Conservation (phyloP, 192 early-diverging fungal species). For the Mortierella claussenii region DNA sequence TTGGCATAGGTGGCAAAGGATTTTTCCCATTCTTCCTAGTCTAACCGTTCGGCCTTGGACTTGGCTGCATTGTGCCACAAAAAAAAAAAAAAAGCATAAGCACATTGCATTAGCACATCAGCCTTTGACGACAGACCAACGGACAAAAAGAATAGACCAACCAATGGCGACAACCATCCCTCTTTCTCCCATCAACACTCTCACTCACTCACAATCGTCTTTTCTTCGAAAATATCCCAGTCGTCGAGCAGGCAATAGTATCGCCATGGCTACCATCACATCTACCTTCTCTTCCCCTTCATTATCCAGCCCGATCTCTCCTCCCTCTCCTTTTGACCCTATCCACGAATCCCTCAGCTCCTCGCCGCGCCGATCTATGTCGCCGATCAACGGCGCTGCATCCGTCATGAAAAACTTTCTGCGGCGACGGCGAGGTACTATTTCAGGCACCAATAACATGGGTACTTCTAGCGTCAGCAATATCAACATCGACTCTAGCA, state of each 20-base stretch:
- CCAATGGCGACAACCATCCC: not conserved
- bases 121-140: not conserved
- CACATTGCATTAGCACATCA: not conserved
- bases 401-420: conserved; percentile 27
- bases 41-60: too few relatives aligned
- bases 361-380: conserved; percentile 18
- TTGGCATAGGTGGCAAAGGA: too few relatives aligned
- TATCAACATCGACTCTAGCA: not conserved
- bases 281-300: not conserved
- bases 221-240: not conserved
- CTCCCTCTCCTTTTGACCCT: not conserved
- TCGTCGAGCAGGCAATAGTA: not conserved
- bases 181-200: not conserved
- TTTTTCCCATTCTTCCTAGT: too few relatives aligned
- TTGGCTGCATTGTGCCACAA: not conserved
- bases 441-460: not conserved
- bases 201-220: not conserved
- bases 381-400: conserved; percentile 20
- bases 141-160: not conserved
- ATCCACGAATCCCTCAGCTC: not conserved
- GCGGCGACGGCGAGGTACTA: conserved; percentile 5
- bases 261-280: not conserved
- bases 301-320: not conserved
- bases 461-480: not conserved
- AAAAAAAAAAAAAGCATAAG: not conserved